phyloP scores from a whole-genome alignment of 2,329 filamentous ascomycete species.

The Dissoconium aciculare region DNA sequence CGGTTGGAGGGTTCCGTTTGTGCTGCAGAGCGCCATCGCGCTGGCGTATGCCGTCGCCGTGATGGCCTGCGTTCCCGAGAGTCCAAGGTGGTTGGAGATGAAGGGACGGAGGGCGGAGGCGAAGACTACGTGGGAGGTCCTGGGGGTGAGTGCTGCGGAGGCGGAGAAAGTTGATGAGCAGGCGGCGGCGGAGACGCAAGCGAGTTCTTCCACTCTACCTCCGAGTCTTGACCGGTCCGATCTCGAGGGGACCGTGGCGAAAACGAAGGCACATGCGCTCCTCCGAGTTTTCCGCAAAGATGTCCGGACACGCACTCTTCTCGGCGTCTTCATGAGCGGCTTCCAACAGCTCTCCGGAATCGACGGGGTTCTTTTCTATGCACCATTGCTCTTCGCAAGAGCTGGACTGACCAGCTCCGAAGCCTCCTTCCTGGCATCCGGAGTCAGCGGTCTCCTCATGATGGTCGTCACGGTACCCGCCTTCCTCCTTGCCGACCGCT shows the following conservation, averaged over 20 bases:
- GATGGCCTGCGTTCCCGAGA: neutral
- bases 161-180: too few relatives aligned
- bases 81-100: neutral
- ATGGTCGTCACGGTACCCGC: constrained; percentile 43
- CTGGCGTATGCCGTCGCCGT: neutral
- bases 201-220: too few relatives aligned
- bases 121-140: neutral
- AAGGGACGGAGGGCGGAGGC: neutral
- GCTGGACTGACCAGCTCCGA: constrained; percentile 41
- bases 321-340: constrained; percentile 40
- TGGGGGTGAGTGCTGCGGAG: neutral
- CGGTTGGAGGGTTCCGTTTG: neutral
- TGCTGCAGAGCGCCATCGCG: neutral
- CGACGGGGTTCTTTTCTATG: constrained; percentile 47
- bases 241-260: too few relatives aligned
- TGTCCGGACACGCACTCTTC: constrained; percentile 28
- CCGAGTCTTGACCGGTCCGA: too few relatives aligned
- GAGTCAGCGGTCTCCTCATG: constrained; percentile 45
- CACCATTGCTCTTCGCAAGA: constrained; percentile 44
- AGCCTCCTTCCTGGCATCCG: constrained; percentile 46
- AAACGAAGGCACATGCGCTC: too few relatives aligned
- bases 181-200: too few relatives aligned
- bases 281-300: neutral
- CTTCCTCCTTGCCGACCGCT: constrained; percentile 41
- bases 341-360: constrained; percentile 46